Evolutionary conservation across 192 early-diverging fungal genomes (phyloP).

Genomic region (Mortierella antarctica): DNA sequence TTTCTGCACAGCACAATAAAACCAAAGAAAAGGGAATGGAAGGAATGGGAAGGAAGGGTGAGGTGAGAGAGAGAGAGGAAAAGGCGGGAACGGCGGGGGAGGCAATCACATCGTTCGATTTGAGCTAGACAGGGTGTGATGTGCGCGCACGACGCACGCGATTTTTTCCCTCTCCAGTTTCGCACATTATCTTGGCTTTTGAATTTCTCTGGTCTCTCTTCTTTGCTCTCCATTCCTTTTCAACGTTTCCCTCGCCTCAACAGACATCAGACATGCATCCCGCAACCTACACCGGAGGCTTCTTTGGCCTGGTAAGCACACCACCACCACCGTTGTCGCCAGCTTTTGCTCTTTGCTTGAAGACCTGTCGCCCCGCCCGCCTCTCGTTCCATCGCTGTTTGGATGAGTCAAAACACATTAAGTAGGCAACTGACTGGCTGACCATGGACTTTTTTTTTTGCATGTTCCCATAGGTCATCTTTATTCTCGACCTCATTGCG

Average conservation of each 20-base stretch:
- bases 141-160: too few relatives aligned
- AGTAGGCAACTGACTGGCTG: not conserved
- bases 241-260: not conserved
- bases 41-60: too few relatives aligned
- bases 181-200: not conserved
- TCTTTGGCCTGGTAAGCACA: slow-evolving; percentile 41
- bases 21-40: too few relatives aligned
- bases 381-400: not conserved
- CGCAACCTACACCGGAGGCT: slow-evolving; percentile 33
- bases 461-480: slow-evolving; percentile 25
- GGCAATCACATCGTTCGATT: too few relatives aligned
- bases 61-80: too few relatives aligned
- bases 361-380: not conserved
- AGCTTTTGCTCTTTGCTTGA: too few relatives aligned
- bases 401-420: not conserved
- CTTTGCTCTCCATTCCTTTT: slow-evolving; percentile 1
- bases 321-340: not conserved
- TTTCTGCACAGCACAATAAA: too few relatives aligned
- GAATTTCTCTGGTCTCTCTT: too few relatives aligned
- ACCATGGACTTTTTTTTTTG: not conserved
- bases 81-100: too few relatives aligned
- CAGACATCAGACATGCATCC: slow-evolving; percentile 29
- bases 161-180: too few relatives aligned
- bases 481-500: slow-evolving; percentile 69
- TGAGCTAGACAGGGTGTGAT: too few relatives aligned